Conservation (phyloP, 2,329 filamentous ascomycete genomes). For the Neofusicoccum kwambonambiense region DNA sequence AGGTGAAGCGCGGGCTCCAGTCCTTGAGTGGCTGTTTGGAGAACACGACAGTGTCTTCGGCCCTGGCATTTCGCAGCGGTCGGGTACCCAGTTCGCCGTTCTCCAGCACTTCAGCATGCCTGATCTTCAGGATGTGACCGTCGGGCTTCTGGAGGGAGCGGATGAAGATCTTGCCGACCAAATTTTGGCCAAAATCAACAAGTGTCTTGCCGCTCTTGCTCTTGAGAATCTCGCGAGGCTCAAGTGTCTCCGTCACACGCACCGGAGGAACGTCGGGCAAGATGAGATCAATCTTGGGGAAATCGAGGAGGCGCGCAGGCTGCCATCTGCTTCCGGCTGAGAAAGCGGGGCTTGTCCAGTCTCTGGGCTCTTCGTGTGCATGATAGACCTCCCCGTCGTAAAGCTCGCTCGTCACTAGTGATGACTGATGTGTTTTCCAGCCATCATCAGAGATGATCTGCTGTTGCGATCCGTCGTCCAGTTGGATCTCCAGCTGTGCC, state of each 20-base stretch:
- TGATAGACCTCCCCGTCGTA: conserved; percentile 58
- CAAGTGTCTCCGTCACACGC: conserved; percentile 33
- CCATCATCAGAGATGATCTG: conserved; percentile 28
- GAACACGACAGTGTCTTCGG: conserved; percentile 42
- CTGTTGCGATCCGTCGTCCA: conserved; percentile 29
- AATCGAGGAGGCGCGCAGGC: conserved; percentile 32
- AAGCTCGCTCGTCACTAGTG: conserved; percentile 43
- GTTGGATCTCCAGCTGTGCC: conserved; percentile 40
- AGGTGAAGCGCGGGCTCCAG: conserved; percentile 54
- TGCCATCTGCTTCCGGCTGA: conserved; percentile 30
- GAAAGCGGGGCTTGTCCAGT: conserved; percentile 22
- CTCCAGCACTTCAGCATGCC: conserved; percentile 58
- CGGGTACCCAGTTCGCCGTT: conserved; percentile 42
- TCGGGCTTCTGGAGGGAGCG: conserved; percentile 33
- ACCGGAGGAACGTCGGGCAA: conserved; percentile 48
- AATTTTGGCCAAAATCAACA: conserved; percentile 59
- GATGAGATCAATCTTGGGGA: conserved; percentile 35
- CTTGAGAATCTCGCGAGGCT: conserved; percentile 28
- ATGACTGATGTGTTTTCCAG: conserved; percentile 38
- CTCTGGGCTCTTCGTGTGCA: conserved; percentile 28
- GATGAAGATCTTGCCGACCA: conserved; percentile 52
- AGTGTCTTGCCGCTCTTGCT: conserved; percentile 48
- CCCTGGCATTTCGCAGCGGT: conserved; percentile 47
- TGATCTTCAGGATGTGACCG: conserved; percentile 47
- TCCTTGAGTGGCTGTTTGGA: conserved; percentile 27